Conservation (phyloP, 2,329 filamentous ascomycete genomes). For the Pseudonectria buxi region DNA sequence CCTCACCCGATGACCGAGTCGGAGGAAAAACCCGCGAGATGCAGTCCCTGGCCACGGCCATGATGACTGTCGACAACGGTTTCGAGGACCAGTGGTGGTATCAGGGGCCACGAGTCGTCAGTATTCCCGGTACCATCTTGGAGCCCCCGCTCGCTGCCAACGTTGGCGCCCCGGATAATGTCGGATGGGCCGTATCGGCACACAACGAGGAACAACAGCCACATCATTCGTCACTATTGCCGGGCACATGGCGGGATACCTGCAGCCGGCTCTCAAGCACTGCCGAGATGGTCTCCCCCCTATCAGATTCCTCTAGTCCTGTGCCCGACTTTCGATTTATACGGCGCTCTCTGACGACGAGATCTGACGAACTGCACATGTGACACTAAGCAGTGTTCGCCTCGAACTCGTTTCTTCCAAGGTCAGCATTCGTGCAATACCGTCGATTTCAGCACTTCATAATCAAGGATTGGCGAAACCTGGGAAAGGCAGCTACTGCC, state of each 20-base stretch:
- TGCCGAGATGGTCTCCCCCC: conserved; percentile 17
- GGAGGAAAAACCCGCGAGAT: conserved; percentile 30
- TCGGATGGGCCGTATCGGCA: conserved; percentile 13
- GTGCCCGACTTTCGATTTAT: conserved; percentile 14
- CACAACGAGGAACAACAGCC: background rate
- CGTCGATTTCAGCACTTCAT: no score
- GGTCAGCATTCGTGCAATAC: no score
- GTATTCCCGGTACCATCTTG: conserved; percentile 15
- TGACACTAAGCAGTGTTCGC: background rate
- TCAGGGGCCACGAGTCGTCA: conserved; percentile 32
- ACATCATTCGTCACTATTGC: background rate
- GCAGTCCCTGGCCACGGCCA: conserved; percentile 42
- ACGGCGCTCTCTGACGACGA: conserved; percentile 18
- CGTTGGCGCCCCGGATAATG: conserved; percentile 6
- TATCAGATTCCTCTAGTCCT: conserved; percentile 20
- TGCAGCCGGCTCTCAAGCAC: conserved; percentile 13
- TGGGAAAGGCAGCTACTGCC: no score
- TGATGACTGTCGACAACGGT: conserved; percentile 52
- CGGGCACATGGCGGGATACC: conserved; percentile 1
- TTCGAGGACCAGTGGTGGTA: conserved; percentile 55
- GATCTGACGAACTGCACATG: conserved; percentile 21
- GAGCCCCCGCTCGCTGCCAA: conserved; percentile 12
- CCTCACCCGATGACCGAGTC: conserved; percentile 20
- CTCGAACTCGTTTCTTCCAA: no score
- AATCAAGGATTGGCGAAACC: no score